These are phyloP conservation scores for Aspergillus carlsbadensis DNA, from an alignment of 495 filamentous ascomycete species.

Conservation along the genomic window DNA sequence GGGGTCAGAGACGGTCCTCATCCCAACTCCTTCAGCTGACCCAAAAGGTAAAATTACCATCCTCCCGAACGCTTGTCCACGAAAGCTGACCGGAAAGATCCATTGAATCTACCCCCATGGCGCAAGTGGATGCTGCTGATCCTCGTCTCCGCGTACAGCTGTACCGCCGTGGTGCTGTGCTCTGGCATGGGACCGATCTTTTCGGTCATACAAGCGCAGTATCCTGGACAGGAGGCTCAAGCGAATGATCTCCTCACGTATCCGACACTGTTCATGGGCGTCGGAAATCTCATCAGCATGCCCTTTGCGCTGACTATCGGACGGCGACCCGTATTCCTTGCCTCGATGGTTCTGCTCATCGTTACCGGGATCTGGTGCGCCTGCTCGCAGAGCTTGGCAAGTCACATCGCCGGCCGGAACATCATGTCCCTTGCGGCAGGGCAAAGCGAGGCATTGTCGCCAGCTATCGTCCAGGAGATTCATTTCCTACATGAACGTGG, in stretches of 20 bases:
- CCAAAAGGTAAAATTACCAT: conserved; percentile 26
- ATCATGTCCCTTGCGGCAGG: conserved; percentile 29
- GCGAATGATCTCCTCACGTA: conserved; percentile 26
- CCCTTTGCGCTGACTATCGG: conserved; percentile 22
- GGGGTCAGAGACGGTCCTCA: conserved; percentile 19
- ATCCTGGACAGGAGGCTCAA: conserved; percentile 20
- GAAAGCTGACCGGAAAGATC: conserved; percentile 19
- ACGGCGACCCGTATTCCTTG: conserved; percentile 26
- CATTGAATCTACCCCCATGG: conserved; percentile 23
- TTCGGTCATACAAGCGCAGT: conserved; percentile 15
- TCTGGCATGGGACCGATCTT: conserved; percentile 27
- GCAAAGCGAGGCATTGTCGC: conserved; percentile 26
- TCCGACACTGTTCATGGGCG: conserved; percentile 31
- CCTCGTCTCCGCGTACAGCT: conserved; percentile 12
- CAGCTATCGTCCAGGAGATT: conserved; percentile 20
- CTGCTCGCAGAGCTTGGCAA: conserved; percentile 16
- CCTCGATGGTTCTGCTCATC: conserved; percentile 22
- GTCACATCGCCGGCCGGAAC: conserved; percentile 27
- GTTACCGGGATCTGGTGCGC: conserved; percentile 25
- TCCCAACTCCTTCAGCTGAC: conserved; percentile 26
- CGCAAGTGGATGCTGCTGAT: conserved; percentile 26
- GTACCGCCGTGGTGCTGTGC: conserved; percentile 19
- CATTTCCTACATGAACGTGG: conserved; percentile 16
- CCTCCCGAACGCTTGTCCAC: no score
- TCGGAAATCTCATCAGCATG: conserved; percentile 29